A percentile compares a stretch with the other conserved stretches of the same genome.
Conservation (phyloP, 345 rosid species). For the Arabidopsis arenosa region DNA sequence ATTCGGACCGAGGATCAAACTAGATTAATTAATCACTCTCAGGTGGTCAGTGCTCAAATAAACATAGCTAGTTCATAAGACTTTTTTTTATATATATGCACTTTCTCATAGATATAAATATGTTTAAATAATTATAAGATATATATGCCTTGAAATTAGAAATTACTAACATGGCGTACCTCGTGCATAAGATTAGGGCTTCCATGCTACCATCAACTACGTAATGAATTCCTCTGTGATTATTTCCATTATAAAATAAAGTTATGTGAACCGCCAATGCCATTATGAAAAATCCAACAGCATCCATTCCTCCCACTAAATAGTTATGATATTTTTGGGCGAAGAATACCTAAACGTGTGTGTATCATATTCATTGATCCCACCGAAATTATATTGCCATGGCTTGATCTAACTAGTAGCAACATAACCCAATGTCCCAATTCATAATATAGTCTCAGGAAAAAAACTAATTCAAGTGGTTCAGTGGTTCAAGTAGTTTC, state of each 20-base stretch:
- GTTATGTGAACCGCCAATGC: not conserved
- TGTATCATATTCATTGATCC: not conserved
- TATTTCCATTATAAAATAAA: not conserved
- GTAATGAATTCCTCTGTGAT: slow-evolving; percentile 36
- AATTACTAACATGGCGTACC: slow-evolving; percentile 45
- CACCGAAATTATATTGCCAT: not conserved
- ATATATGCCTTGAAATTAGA: slow-evolving; percentile 32
- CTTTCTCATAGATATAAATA: not conserved
- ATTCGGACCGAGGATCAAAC: not conserved
- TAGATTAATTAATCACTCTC: not conserved
- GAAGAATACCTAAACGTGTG: not conserved
- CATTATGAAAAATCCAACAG: slow-evolving; percentile 25
- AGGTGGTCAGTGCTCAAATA: not conserved
- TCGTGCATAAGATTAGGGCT: slow-evolving; percentile 44
- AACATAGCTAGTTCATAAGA: not conserved
- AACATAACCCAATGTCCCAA: not conserved
- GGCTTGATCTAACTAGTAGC: not conserved
- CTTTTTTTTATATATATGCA: not conserved
- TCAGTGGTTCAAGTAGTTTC: not conserved
- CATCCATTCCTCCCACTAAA: slow-evolving; percentile 42
- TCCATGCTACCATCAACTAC: slow-evolving; percentile 48
- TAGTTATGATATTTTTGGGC: slow-evolving; percentile 25
- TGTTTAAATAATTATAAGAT: not conserved
- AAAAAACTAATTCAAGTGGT: not conserved
- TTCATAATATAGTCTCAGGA: too few relatives aligned